These are phyloP conservation scores for Vanilla planifolia DNA, from an alignment of 106 monocot species.

Conservation along the genomic window DNA sequence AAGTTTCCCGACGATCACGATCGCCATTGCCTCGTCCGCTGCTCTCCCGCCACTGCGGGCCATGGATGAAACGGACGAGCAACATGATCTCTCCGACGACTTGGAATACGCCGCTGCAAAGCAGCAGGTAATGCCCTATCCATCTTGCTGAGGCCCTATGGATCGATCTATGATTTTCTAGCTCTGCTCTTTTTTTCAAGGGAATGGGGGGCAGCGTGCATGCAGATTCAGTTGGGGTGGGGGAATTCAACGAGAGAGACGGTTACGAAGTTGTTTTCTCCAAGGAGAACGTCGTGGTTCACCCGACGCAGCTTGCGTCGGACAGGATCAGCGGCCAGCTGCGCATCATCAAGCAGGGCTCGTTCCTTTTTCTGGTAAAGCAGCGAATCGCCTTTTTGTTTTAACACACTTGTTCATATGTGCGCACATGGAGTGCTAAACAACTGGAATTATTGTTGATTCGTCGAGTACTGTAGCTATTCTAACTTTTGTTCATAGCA, in stretches of 20 bases:
- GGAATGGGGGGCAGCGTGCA: slow-evolving; percentile 14
- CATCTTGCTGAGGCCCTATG: neutral
- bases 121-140: slow-evolving; percentile 26
- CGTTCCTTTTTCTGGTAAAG: slow-evolving; percentile 40
- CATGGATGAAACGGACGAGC: slow-evolving; percentile 24
- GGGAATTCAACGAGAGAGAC: slow-evolving; percentile 10
- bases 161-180: neutral
- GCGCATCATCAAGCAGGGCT: slow-evolving; percentile 34
- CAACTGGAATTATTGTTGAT: too few species aligned
- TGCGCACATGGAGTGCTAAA: too few species aligned
- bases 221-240: slow-evolving; percentile 15
- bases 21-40: neutral
- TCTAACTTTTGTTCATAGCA: too few species aligned
- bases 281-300: slow-evolving; percentile 60
- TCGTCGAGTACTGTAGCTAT: too few species aligned
- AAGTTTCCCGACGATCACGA: too few species aligned
- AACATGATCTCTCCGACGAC: slow-evolving; percentile 61
- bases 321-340: slow-evolving; percentile 56
- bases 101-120: slow-evolving; percentile 54
- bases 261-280: slow-evolving; percentile 31
- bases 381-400: neutral
- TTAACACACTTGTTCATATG: too few species aligned
- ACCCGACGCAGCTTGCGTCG: slow-evolving; percentile 44
- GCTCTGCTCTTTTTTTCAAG: neutral
- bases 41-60: neutral